A percentile compares a stretch with the other conserved stretches of the same genome.
phyloP scores from a whole-genome alignment of 768 basidiomycete species.

The Trametes gibbosa region DNA sequence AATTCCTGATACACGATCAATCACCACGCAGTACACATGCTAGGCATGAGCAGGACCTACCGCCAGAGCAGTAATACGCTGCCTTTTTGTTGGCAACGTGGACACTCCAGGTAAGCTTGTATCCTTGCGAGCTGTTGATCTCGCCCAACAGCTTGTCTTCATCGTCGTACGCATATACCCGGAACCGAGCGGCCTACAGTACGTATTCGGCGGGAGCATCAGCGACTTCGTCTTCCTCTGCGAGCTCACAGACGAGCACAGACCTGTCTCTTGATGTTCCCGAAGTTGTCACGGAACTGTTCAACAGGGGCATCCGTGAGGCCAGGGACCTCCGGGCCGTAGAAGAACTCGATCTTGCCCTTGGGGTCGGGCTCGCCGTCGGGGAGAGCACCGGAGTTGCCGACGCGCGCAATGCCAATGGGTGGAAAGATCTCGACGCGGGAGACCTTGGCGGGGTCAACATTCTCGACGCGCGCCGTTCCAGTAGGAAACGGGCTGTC shows the following conservation, averaged over 20 bases:
- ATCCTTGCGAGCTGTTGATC: background rate
- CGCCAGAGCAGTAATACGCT: background rate
- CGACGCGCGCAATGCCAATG: background rate
- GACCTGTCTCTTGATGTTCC: background rate
- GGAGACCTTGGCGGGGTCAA: background rate
- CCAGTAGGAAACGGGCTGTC: no score
- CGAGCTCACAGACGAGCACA: background rate
- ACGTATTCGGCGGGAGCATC: no score
- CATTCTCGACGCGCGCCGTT: no score
- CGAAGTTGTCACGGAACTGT: background rate
- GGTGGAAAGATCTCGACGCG: background rate
- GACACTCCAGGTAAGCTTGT: background rate
- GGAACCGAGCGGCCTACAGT: background rate
- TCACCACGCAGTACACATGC: background rate
- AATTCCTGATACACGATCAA: background rate
- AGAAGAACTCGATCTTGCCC: background rate
- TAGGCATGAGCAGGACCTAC: background rate
- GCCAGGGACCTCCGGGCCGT: background rate
- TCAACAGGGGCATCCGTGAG: background rate
- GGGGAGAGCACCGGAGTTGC: background rate
- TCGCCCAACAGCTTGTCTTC: background rate
- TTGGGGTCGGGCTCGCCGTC: background rate
- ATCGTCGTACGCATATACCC: background rate
- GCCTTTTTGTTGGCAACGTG: background rate
- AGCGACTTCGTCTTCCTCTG: background rate